Percentiles rank a stretch among this genome's conserved stretches.
These are phyloP conservation scores for Vitis hybrid DNA, from an alignment of 177 flowering plant genomes.

Conservation along the genomic window DNA sequence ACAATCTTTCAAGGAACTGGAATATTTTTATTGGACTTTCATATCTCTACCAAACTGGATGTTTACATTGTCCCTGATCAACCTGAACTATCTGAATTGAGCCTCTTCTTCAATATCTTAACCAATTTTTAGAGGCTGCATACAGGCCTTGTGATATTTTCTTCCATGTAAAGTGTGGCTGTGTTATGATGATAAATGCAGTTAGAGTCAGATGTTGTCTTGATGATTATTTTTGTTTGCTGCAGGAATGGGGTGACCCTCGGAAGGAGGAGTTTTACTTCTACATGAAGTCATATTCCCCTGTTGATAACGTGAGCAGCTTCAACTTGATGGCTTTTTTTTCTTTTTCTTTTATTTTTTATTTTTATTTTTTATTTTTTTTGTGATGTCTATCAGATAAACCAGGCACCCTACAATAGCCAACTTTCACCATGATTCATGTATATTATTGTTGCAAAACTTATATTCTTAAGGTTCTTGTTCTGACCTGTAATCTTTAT, in stretches of 20 bases:
- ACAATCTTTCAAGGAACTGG: not conserved
- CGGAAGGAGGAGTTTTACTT: conserved; percentile 79
- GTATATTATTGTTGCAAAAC: not conserved
- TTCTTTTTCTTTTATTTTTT: not conserved
- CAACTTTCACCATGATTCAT: not conserved
- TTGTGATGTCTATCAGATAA: conserved; percentile 2
- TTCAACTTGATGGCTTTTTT: no score
- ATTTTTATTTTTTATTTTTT: not conserved
- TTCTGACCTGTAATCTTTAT: conserved; percentile 8
- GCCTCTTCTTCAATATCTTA: not conserved
- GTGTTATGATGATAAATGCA: no score
- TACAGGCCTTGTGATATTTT: not conserved
- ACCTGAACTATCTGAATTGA: not conserved
- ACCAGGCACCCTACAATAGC: not conserved
- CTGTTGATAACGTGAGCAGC: conserved; percentile 81
- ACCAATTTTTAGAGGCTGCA: not conserved
- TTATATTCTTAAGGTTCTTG: not conserved
- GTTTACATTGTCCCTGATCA: not conserved
- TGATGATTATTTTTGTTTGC: conserved; percentile 14
- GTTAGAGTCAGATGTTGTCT: not conserved
- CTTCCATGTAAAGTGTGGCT: not conserved
- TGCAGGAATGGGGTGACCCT: conserved; percentile 99
- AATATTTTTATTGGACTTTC: not conserved
- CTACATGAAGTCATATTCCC: conserved; percentile 97
- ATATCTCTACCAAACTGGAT: not conserved